Percentiles rank a stretch among this genome's conserved stretches.
Evolutionary conservation across 768 basidiomycete species (phyloP).

Genomic region (Russula sp.): DNA sequence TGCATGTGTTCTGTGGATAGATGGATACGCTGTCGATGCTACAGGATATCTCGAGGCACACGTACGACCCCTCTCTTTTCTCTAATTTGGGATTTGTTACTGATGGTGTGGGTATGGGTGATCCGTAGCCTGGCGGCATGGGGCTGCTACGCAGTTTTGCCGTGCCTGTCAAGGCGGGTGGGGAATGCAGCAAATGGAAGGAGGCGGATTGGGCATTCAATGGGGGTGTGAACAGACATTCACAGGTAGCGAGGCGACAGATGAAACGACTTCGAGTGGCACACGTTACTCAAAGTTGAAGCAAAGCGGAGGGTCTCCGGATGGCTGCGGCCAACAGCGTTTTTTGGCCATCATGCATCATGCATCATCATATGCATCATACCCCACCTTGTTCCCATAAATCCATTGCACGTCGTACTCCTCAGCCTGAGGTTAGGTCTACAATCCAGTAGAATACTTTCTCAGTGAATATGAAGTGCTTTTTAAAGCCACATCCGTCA

Average conservation of each 20-base stretch:
- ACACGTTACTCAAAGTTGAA: conserved; percentile 25
- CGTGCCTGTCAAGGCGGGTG: conserved; percentile 30
- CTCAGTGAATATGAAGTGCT: too few relatives aligned
- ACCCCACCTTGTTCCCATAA: too few relatives aligned
- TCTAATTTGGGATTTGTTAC: background rate
- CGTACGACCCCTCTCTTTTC: conserved; percentile 44
- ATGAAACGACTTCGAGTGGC: conserved; percentile 53
- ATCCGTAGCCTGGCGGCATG: conserved; percentile 59
- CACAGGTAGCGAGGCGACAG: conserved; percentile 49
- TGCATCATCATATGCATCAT: too few relatives aligned
- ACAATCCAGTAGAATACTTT: too few relatives aligned
- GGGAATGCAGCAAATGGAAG: conserved; percentile 32
- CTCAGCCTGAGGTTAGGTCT: too few relatives aligned
- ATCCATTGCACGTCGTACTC: too few relatives aligned
- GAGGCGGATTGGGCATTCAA: conserved; percentile 64
- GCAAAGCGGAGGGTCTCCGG: too few relatives aligned
- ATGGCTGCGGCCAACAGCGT: too few relatives aligned
- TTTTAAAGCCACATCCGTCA: too few relatives aligned
- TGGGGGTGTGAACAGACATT: conserved; percentile 72
- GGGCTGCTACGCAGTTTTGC: conserved; percentile 53
- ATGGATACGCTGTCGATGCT: conserved; percentile 60
- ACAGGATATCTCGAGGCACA: conserved; percentile 64
- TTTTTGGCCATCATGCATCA: too few relatives aligned
- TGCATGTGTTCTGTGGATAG: conserved; percentile 53
- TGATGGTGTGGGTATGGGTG: conserved; percentile 2